Evolutionary conservation across 2,329 filamentous ascomycete species (phyloP).

Genomic region (Penicillium sp.): DNA sequence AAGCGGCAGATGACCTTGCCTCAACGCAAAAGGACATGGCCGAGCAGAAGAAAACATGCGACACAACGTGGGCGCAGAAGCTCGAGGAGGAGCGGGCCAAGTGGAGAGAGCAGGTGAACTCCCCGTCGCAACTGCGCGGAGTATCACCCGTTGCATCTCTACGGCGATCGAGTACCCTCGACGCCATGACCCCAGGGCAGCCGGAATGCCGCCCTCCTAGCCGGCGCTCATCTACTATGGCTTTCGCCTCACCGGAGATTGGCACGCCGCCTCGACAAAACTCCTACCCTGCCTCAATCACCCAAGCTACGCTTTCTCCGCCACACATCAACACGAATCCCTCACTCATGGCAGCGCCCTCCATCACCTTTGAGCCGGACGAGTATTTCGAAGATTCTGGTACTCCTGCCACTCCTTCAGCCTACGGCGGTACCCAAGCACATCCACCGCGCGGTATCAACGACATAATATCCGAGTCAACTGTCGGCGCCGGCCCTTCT

Average conservation of each 20-base stretch:
- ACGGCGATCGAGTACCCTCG: constrained; percentile 33
- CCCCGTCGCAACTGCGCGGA: constrained; percentile 31
- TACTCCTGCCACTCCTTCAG: constrained; percentile 32
- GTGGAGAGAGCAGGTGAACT: constrained; percentile 45
- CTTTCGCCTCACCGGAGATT: constrained; percentile 30
- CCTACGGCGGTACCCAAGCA: constrained; percentile 31
- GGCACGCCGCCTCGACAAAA: constrained; percentile 41
- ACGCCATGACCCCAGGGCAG: constrained; percentile 30
- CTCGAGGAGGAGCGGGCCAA: constrained; percentile 58
- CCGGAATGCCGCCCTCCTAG: constrained; percentile 33
- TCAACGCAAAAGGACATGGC: constrained; percentile 50
- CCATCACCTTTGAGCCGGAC: constrained; percentile 42
- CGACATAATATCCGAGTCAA: constrained; percentile 81
- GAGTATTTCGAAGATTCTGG: constrained; percentile 35
- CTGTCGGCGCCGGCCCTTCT: constrained; percentile 78
- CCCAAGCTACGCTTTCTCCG: constrained; percentile 24
- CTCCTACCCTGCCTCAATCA: constrained; percentile 32
- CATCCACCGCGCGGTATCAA: constrained; percentile 53
- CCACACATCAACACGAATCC: constrained; percentile 18
- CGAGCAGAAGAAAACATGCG: constrained; percentile 52
- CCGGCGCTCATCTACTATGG: constrained; percentile 35
- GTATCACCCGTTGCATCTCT: constrained; percentile 37
- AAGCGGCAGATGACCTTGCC: constrained; percentile 54
- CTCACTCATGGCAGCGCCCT: constrained; percentile 26
- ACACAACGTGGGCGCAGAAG: constrained; percentile 49